phyloP scores from a whole-genome alignment of 1,139 yeast species.

The Hansenula anomala region DNA sequence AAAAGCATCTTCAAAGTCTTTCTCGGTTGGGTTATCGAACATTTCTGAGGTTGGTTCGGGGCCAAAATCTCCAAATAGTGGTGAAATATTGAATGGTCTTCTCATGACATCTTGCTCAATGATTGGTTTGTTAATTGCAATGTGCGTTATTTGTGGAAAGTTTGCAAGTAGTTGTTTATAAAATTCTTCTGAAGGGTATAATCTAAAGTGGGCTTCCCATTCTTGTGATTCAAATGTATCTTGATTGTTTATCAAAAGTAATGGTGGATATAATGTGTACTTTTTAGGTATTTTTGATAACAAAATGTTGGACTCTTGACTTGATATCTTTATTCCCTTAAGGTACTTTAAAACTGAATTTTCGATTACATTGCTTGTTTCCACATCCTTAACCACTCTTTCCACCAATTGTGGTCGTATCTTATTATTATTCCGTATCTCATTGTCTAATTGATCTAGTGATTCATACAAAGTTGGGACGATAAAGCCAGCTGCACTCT shows the following conservation, averaged over 20 bases:
- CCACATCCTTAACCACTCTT: neutral
- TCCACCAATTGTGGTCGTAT: neutral
- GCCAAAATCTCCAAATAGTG: constrained; percentile 67
- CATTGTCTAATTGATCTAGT: neutral
- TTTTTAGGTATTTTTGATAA: constrained; percentile 23
- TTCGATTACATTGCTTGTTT: neutral
- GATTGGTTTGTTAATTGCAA: constrained; percentile 72
- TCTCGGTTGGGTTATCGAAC: constrained; percentile 34
- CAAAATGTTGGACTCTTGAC: neutral
- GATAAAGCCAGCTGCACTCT: neutral
- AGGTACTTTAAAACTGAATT: neutral
- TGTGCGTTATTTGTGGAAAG: constrained; percentile 42
- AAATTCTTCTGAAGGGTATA: constrained; percentile 6
- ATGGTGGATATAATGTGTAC: constrained; percentile 64
- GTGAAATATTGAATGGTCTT: constrained; percentile 53
- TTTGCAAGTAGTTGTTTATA: constrained; percentile 22
- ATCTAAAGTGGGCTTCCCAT: constrained; percentile 30
- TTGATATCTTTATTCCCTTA: neutral
- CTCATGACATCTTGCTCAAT: constrained; percentile 52
- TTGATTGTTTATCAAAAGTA: constrained; percentile 47
- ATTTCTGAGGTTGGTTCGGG: constrained; percentile 26
- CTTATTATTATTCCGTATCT: neutral
- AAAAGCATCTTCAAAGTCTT: constrained; percentile 48
- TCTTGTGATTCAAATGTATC: constrained; percentile 33
- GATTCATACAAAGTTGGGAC: constrained; percentile 2